phyloP scores from a whole-genome alignment of 805 yeast genomes.

The Cyberlindnera mississippiensis region DNA sequence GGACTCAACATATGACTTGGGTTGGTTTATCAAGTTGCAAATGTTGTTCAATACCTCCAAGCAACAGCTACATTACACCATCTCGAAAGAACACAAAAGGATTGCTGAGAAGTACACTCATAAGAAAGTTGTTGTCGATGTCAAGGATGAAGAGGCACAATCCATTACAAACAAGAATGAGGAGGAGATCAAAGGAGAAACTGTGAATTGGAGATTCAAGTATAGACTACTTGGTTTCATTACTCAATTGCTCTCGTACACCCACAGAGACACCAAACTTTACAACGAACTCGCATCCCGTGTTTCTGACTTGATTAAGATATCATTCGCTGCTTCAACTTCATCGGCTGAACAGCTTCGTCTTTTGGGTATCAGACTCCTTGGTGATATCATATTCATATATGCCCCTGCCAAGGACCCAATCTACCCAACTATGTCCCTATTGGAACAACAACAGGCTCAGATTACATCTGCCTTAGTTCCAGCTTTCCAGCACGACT shows the following conservation, averaged over 20 bases:
- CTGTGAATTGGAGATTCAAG: conserved; percentile 56
- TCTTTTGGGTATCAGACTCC: conserved; percentile 58
- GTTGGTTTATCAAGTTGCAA: conserved; percentile 59
- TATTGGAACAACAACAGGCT: conserved; percentile 91
- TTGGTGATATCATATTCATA: conserved; percentile 57
- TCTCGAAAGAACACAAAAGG: conserved; percentile 39
- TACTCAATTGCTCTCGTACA: conserved; percentile 38
- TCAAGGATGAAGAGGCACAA: conserved; percentile 45
- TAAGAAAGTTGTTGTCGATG: conserved; percentile 33
- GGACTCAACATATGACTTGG: conserved; percentile 41
- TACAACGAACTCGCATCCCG: conserved; percentile 39
- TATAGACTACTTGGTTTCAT: conserved; percentile 41
- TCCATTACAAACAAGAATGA: conserved; percentile 32
- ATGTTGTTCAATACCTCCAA: conserved; percentile 44
- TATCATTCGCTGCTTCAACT: conserved; percentile 80
- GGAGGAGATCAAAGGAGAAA: conserved; percentile 38
- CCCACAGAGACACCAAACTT: conserved; percentile 37
- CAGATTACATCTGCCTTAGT: conserved; percentile 86
- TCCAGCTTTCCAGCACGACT: conserved; percentile 76
- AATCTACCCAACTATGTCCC: conserved; percentile 61
- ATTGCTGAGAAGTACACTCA: conserved; percentile 35
- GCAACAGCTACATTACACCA: conserved; percentile 38
- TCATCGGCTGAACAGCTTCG: conserved; percentile 60
- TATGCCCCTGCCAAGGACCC: conserved; percentile 68
- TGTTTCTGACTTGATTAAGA: conserved; percentile 64